Evolutionary conservation across 2,329 filamentous ascomycete species (phyloP).

Genomic region (Ophiostoma fasciatum): DNA sequence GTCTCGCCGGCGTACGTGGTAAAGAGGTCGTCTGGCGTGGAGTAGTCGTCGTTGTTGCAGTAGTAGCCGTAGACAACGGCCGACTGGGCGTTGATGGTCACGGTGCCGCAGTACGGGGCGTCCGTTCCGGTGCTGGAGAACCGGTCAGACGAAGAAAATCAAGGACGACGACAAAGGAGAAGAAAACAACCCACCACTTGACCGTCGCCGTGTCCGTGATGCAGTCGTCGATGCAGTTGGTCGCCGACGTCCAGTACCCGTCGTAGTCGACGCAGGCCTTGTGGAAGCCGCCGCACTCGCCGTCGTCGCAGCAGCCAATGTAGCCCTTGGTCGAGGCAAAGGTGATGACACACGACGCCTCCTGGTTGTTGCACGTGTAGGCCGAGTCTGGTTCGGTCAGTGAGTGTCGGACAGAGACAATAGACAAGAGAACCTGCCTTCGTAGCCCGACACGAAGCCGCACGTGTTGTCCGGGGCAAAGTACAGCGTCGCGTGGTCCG

Average conservation of each 20-base stretch:
- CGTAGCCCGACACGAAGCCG: constrained; percentile 7
- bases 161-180: not conserved
- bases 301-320: constrained; percentile 9
- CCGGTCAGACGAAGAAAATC: no score
- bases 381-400: not conserved
- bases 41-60: constrained; percentile 4
- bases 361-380: constrained; percentile 6
- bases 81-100: constrained; percentile 8
- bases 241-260: no score
- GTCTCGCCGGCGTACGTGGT: constrained; percentile 11
- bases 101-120: constrained; percentile 9
- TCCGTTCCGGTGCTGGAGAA: constrained; percentile 1
- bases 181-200: constrained; percentile 5
- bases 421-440: not conserved
- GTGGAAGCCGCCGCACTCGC: constrained; percentile 7
- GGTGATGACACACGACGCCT: constrained; percentile 7
- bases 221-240: constrained; percentile 6
- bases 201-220: constrained; percentile 4
- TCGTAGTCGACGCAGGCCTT: constrained; percentile 8
- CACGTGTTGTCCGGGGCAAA: constrained; percentile 12
- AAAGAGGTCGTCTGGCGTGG: constrained; percentile 3
- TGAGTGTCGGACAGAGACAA: not conserved
- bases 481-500: constrained; percentile 4
- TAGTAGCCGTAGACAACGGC: constrained; percentile 9
- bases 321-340: constrained; percentile 5